phyloP scores from a whole-genome alignment of 345 rosid genomes.

The Murraya paniculata region DNA sequence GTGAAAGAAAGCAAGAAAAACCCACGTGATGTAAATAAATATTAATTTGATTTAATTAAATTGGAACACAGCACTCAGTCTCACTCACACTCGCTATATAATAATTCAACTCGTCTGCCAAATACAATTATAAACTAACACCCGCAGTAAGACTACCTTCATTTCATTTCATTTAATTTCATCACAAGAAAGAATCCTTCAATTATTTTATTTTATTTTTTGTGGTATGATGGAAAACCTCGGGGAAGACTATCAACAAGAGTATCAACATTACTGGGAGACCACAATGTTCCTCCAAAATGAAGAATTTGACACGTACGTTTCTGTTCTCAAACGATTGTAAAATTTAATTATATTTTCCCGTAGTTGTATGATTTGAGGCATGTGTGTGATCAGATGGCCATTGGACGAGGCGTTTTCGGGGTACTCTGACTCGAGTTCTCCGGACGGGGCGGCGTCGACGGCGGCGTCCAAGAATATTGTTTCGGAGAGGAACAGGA shows the following conservation, averaged over 20 bases:
- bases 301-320: slow-evolving; percentile 28
- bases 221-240: slow-evolving; percentile 9
- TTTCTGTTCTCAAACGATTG: no score
- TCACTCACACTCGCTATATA: neutral
- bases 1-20: neutral
- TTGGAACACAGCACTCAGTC: neutral
- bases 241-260: slow-evolving; percentile 20
- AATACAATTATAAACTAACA: no score
- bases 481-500: slow-evolving; percentile 81
- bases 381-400: slow-evolving; percentile 35
- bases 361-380: no score
- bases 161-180: neutral
- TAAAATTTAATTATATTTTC: no score
- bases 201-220: no score
- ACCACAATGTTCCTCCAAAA: slow-evolving; percentile 26
- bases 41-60: neutral
- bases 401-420: slow-evolving; percentile 51
- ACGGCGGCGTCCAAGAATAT: slow-evolving; percentile 84
- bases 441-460: slow-evolving; percentile 85
- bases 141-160: neutral
- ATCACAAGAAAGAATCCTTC: neutral
- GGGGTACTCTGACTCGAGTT: slow-evolving; percentile 84
- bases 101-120: neutral
- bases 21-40: slow-evolving; percentile 9
- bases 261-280: slow-evolving; percentile 28